Evolutionary conservation across 495 filamentous ascomycete genomes (phyloP).

Genomic region (Terfezia claveryi): DNA sequence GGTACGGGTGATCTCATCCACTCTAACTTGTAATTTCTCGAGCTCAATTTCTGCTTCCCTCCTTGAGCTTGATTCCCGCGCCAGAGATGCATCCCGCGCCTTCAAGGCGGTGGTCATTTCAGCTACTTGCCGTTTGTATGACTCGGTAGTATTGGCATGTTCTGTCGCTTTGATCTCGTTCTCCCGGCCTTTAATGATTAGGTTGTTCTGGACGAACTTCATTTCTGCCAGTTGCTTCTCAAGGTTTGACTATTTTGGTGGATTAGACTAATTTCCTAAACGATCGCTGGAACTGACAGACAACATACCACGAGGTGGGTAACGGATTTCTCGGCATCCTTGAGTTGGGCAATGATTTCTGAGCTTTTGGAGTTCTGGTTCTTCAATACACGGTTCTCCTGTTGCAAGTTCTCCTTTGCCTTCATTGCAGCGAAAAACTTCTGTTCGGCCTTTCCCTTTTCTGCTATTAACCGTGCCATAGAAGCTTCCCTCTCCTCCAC

Average conservation of each 20-base stretch:
- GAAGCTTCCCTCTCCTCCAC: conserved; percentile 43
- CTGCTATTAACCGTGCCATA: conserved; percentile 3
- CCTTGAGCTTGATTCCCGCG: conserved; percentile 13
- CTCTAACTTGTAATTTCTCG: conserved; percentile 18
- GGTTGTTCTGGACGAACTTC: conserved; percentile 44
- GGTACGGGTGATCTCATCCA: conserved; percentile 15
- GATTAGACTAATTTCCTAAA: conserved; percentile 22
- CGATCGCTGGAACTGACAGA: conserved; percentile 19
- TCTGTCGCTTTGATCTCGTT: conserved; percentile 51
- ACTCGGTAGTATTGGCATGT: conserved; percentile 40
- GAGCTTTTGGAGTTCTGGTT: conserved; percentile 72
- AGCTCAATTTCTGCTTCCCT: conserved; percentile 19
- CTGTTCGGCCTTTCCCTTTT: conserved; percentile 83
- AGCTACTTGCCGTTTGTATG: conserved; percentile 48
- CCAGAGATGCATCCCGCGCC: conserved; percentile 43
- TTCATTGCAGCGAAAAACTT: conserved; percentile 95
- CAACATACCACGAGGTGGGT: conserved; percentile 16
- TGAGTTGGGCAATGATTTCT: conserved; percentile 78
- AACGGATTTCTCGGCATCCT: conserved; percentile 49
- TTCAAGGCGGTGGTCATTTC: conserved; percentile 51
- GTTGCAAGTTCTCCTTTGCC: conserved; percentile 58
- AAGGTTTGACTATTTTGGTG: conserved; percentile 36
- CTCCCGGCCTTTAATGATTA: conserved; percentile 44
- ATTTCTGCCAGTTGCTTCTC: conserved; percentile 76
- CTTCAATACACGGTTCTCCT: conserved; percentile 53